A percentile compares a stretch with the other conserved stretches of the same genome.
phyloP scores from a whole-genome alignment of 2,329 filamentous ascomycete species.

The Xylariaceae sp. region DNA sequence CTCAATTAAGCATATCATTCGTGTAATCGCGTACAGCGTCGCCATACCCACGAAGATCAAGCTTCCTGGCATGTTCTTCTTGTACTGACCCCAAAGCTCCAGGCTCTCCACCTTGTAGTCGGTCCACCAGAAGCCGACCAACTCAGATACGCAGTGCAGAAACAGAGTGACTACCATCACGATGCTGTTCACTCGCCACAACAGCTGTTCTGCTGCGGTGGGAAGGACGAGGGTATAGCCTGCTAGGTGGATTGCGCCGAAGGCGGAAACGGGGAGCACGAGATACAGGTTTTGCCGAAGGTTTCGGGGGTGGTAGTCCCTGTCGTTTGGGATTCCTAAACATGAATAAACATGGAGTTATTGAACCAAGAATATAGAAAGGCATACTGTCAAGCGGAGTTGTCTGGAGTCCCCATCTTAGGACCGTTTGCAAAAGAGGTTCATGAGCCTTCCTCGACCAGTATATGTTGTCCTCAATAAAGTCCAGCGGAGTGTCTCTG shows the following conservation, averaged over 20 bases:
- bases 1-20: constrained; percentile 3
- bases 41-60: constrained; percentile 2
- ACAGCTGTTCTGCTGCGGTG: neutral
- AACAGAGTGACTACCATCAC: neutral
- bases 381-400: neutral
- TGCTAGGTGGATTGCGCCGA: constrained; percentile 1
- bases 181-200: constrained; percentile 9
- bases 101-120: constrained; percentile 5
- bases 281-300: constrained; percentile 9
- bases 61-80: constrained; percentile 6
- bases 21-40: neutral
- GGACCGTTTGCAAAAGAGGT: neutral
- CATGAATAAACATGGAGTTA: neutral
- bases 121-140: constrained; percentile 5
- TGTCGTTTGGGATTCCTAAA: constrained; percentile 8
- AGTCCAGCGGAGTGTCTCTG: constrained; percentile 12
- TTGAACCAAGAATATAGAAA: neutral
- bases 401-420: constrained; percentile 1
- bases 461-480: constrained; percentile 10
- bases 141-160: constrained; percentile 2
- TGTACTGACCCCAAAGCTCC: constrained; percentile 5
- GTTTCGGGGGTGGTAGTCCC: constrained; percentile 8
- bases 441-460: constrained; percentile 10
- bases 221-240: constrained; percentile 5
- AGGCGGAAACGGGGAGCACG: constrained; percentile 5